Percentiles rank a stretch among this genome's conserved stretches.
Conservation (phyloP, 805 yeast species). For the Yamadazyma nakazawae region DNA sequence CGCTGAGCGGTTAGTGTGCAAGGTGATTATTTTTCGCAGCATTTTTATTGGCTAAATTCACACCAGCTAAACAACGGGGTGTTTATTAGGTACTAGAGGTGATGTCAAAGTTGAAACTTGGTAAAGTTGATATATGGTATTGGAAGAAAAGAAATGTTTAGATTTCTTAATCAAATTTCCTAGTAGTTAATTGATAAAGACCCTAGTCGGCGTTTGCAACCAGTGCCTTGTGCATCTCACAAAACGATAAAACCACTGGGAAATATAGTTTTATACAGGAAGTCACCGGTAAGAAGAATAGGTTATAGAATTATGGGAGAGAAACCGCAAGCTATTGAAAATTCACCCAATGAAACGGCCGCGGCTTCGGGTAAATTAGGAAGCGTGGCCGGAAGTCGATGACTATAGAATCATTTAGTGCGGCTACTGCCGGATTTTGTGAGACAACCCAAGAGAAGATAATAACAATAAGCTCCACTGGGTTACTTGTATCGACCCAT, state of each 20-base stretch:
- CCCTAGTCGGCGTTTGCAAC: too few relatives aligned
- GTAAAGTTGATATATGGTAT: too few relatives aligned
- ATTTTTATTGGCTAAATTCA: slow-evolving; percentile 5
- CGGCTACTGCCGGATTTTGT: not conserved
- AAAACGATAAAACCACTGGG: too few relatives aligned
- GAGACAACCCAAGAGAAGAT: not conserved
- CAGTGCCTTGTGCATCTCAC: too few relatives aligned
- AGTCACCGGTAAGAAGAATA: not conserved
- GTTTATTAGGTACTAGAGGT: not conserved
- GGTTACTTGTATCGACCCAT: too few relatives aligned
- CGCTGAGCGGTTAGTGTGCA: slow-evolving; percentile 4
- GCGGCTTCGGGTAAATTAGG: not conserved
- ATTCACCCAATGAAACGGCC: not conserved
- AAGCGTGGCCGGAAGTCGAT: not conserved
- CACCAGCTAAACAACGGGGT: not conserved
- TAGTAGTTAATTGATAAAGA: too few relatives aligned
- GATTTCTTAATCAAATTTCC: too few relatives aligned
- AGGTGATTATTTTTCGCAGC: slow-evolving; percentile 7
- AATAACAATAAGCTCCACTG: too few relatives aligned
- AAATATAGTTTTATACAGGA: too few relatives aligned
- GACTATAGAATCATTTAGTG: not conserved
- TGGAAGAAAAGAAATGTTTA: too few relatives aligned
- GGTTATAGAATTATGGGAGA: too few relatives aligned
- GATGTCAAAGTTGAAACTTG: not conserved
- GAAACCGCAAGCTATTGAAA: not conserved